Percentiles rank a stretch among this genome's conserved stretches.
phyloP scores from a whole-genome alignment of 2,329 filamentous ascomycete species.

The Endocalyx cinctus region DNA sequence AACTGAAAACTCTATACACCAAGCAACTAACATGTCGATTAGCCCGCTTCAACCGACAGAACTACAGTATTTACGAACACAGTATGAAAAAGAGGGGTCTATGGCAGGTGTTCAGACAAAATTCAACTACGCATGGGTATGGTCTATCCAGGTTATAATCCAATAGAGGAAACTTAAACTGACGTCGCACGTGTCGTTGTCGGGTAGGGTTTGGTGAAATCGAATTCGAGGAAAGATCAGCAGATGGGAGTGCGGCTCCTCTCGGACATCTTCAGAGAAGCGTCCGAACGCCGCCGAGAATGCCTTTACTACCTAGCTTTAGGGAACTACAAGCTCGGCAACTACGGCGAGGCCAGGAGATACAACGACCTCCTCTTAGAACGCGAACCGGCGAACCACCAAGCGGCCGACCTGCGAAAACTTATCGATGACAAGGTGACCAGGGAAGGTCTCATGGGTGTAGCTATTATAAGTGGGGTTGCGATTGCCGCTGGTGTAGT shows the following conservation, averaged over 20 bases:
- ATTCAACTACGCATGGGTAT: constrained; percentile 99
- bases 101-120: constrained; percentile 97
- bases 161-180: constrained; percentile 1
- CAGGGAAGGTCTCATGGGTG: constrained; percentile 88
- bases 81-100: constrained; percentile 96
- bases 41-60: constrained; percentile 89
- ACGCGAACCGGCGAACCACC: constrained; percentile 85
- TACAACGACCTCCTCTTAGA: constrained; percentile 93
- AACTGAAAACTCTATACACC: constrained; percentile 1
- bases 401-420: constrained; percentile 78
- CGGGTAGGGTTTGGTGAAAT: constrained; percentile 92
- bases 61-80: constrained; percentile 83
- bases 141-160: constrained; percentile 17
- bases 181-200: constrained; percentile 6
- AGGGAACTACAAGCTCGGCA: constrained; percentile 96
- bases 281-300: constrained; percentile 89
- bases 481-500: constrained; percentile 91
- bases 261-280: constrained; percentile 92
- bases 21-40: constrained; percentile 13
- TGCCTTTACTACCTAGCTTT: constrained; percentile 97
- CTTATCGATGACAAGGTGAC: constrained; percentile 96
- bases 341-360: constrained; percentile 88
- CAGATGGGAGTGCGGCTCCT: constrained; percentile 91
- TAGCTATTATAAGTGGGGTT: constrained; percentile 90
- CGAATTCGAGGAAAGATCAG: constrained; percentile 75